Evolutionary conservation across 1,284 basidiomycete genomes (phyloP).

Genomic region (Cutaneotrichosporon spelunceum): DNA sequence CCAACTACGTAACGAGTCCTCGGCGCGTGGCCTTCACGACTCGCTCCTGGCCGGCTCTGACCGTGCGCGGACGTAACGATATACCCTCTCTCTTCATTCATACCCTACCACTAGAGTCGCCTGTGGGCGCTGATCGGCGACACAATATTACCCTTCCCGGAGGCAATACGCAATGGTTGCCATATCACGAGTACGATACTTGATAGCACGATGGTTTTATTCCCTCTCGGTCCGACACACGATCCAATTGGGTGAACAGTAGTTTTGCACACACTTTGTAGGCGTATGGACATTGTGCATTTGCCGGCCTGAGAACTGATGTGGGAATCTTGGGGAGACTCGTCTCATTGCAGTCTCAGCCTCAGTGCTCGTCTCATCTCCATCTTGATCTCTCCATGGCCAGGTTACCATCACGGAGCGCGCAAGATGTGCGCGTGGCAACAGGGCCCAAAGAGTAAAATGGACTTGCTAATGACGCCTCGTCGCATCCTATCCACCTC

Average conservation of each 20-base stretch:
- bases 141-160: not conserved
- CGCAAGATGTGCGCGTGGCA: too few species aligned
- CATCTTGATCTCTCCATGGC: too few species aligned
- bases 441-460: too few species aligned
- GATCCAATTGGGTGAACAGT: not conserved
- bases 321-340: too few species aligned
- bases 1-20: constrained; percentile 81
- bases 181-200: not conserved
- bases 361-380: too few species aligned
- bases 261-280: not conserved
- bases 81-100: not conserved
- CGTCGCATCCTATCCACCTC: too few species aligned
- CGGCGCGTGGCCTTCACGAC: constrained; percentile 79
- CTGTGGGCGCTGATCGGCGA: not conserved
- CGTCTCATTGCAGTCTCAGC: too few species aligned
- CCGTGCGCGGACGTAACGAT: constrained; percentile 48
- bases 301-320: too few species aligned
- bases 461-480: too few species aligned
- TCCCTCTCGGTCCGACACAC: not conserved
- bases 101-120: not conserved
- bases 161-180: not conserved
- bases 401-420: too few species aligned
- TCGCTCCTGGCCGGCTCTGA: constrained; percentile 84
- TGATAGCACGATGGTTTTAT: not conserved
- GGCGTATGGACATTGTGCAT: not conserved